Conservation (phyloP, 2,329 filamentous ascomycete genomes). For the Xylaria sp. region DNA sequence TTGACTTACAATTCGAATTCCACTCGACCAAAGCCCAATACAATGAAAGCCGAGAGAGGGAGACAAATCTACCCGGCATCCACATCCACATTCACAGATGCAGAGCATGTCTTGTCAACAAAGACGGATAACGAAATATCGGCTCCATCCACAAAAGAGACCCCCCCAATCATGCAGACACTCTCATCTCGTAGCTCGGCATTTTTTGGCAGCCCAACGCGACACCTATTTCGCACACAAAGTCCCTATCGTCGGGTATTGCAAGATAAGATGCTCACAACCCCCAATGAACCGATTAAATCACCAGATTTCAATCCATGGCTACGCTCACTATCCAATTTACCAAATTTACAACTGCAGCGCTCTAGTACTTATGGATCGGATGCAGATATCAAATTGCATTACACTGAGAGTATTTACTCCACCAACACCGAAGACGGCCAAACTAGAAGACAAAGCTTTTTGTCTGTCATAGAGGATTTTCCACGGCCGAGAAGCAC, state of each 20-base stretch:
- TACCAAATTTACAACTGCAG: constrained; percentile 55
- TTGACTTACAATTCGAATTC: background rate
- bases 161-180: constrained; percentile 42
- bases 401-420: constrained; percentile 62
- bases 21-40: background rate
- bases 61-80: constrained; percentile 20
- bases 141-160: constrained; percentile 28
- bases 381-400: constrained; percentile 51
- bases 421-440: constrained; percentile 51
- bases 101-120: background rate
- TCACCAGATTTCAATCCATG: constrained; percentile 52
- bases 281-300: constrained; percentile 44
- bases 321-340: constrained; percentile 54
- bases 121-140: constrained; percentile 8
- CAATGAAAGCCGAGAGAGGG: background rate
- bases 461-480: constrained; percentile 32
- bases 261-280: constrained; percentile 57
- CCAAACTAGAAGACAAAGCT: constrained; percentile 24
- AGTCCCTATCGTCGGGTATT: constrained; percentile 67
- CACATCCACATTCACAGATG: constrained; percentile 3
- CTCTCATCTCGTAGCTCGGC: constrained; percentile 58
- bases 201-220: constrained; percentile 63
- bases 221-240: constrained; percentile 62
- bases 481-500: constrained; percentile 37
- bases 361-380: constrained; percentile 55